Base-by-base conservation (phyloP, 352 stramenopile genomes). In the Phytophthora palmivora region DNA sequence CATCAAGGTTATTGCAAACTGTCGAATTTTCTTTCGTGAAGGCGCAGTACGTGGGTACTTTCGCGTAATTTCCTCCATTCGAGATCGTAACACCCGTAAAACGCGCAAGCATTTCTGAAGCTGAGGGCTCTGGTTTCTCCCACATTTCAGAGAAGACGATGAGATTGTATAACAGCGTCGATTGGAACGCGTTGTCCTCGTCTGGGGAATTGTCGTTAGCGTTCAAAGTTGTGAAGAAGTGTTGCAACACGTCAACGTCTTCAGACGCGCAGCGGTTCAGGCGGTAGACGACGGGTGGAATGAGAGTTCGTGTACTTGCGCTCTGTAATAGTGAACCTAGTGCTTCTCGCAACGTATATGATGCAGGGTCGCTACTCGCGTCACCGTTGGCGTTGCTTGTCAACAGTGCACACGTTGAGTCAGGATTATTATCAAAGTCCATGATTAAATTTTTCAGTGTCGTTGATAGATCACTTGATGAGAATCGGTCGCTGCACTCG, bases 71-170 rank as follows among this genome's bases (percentile, higher is more conserved):
- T 18, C 51, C 57, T 22, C 67, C 65, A 44, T 48, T 67, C 15
- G 46, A 57, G 11, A 78, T 68, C 2, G 15, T 54, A 5, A 57
- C 47, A 32, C 65, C 51, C 5, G 47, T 67, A 41, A 76, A 82
- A 0, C 65, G 44, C 11, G 37, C 18, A 0, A 46, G 9, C 48
- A 84, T 58, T 14, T 50, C 44, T 2, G 34, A 2, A 0, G 38
- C 0, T 6, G 34, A 58, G 15, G 58, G 54, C 42, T 72, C 33
- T 1, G 78, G 75, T 10, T 18, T 65, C 19, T 81, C 72, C 74
- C 76, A 87, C 61, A 84, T 79, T 43, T 87, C 78, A 0, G 72
- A 84, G 46, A 74, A 78, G 5, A 78, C 62, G n/a, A 87, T 67
- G 24, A 83, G 58, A 33, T 87, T 66, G 57, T 85, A 80, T 6